Conservation (phyloP, 768 basidiomycete genomes). For the Mycena maculata region DNA sequence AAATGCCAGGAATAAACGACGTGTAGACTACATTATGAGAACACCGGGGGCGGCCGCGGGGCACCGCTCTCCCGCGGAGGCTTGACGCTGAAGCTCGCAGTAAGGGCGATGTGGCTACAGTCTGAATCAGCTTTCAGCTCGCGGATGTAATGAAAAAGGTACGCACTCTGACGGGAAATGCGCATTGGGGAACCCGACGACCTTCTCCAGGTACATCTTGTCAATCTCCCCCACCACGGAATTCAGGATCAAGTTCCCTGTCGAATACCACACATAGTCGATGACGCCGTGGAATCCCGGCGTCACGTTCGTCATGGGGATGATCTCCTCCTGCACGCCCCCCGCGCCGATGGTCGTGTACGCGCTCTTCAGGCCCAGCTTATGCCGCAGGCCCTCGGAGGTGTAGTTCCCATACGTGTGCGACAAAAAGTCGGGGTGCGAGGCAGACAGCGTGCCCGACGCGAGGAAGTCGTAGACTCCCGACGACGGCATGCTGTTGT, state of each 20-base stretch:
- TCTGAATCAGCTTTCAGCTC: neutral
- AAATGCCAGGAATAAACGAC: conserved; percentile 7
- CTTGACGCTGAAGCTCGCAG: conserved; percentile 31
- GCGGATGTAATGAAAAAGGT: neutral
- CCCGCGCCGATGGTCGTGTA: conserved; percentile 66
- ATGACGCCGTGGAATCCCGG: conserved; percentile 88
- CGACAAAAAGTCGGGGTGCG: conserved; percentile 92
- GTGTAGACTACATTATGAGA: conserved; percentile 26
- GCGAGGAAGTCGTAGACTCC: conserved; percentile 94
- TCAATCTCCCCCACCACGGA: conserved; percentile 93
- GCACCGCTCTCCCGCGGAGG: conserved; percentile 28
- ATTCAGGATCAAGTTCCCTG: conserved; percentile 77
- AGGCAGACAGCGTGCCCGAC: conserved; percentile 71
- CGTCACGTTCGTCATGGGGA: conserved; percentile 84
- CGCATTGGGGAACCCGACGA: conserved; percentile 95
- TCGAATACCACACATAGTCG: conserved; percentile 95
- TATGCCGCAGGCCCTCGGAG: conserved; percentile 86
- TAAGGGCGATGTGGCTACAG: conserved; percentile 28
- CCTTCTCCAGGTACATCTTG: conserved; percentile 83
- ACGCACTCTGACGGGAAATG: conserved; percentile 98
- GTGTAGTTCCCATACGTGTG: conserved; percentile 95
- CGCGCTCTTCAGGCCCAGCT: conserved; percentile 84
- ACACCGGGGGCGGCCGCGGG: conserved; percentile 29
- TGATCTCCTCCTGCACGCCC: conserved; percentile 54
- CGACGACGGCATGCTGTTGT: conserved; percentile 88